Conservation (phyloP, 2,329 filamentous ascomycete species). For the Eurotiales sp. region DNA sequence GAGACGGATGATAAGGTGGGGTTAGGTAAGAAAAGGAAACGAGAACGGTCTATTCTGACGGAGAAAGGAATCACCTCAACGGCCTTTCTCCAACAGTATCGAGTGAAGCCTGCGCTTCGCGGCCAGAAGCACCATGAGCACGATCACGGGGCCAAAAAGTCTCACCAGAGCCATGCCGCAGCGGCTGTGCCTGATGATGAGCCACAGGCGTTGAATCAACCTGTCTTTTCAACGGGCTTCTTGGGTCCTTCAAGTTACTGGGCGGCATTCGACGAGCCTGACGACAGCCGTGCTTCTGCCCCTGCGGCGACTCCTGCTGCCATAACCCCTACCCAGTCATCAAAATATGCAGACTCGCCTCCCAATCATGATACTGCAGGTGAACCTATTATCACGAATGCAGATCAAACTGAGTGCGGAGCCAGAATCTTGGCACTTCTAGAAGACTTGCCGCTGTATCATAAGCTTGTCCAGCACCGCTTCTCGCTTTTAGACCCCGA, state of each 20-base stretch:
- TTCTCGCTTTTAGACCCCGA: conserved; percentile 5
- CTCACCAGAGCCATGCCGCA: background rate
- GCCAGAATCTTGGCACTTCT: conserved; percentile 9
- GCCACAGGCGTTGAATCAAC: background rate
- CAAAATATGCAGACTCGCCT: background rate
- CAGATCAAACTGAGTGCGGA: conserved; percentile 12
- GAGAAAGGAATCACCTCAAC: conserved; percentile 6
- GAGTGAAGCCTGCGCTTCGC: background rate
- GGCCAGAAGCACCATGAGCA: background rate
- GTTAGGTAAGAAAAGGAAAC: conserved; percentile 10
- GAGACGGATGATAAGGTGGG: background rate
- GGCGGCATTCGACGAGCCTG: conserved; percentile 17
- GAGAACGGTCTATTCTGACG: conserved; percentile 1
- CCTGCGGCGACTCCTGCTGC: background rate
- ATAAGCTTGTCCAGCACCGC: conserved; percentile 2
- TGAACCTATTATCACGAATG: background rate
- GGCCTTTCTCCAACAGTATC: conserved; percentile 11
- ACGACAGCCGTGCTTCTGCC: conserved; percentile 1
- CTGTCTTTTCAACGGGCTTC: conserved; percentile 16
- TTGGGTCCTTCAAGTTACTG: conserved; percentile 21
- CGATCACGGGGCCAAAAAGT: background rate
- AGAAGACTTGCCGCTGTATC: conserved; percentile 11
- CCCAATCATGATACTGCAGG: background rate
- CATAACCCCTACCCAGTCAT: background rate
- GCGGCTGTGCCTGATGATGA: background rate